A percentile compares a stretch with the other conserved stretches of the same genome.
phyloP scores from a whole-genome alignment of 2,329 filamentous ascomycete genomes.

The Fusarium irregulare region DNA sequence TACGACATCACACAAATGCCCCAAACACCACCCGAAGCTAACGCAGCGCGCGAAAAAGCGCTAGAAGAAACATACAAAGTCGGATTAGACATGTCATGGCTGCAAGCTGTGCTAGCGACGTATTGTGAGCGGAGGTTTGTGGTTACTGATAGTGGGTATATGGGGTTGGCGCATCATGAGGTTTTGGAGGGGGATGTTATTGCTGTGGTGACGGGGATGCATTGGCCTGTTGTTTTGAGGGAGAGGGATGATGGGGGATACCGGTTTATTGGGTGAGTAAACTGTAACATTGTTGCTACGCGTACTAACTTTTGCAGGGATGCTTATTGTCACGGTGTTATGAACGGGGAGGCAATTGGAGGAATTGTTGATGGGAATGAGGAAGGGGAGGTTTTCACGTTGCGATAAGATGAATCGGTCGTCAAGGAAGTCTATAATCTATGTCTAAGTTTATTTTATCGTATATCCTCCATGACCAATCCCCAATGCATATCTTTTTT shows the following conservation, averaged over 20 bases:
- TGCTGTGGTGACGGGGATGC: slow-evolving; percentile 23
- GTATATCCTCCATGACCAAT: slow-evolving; percentile 13
- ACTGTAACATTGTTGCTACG: not conserved
- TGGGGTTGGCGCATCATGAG: slow-evolving; percentile 35
- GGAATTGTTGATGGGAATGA: not conserved
- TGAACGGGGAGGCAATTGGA: slow-evolving; percentile 27
- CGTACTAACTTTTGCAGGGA: slow-evolving; percentile 24
- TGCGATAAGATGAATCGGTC: not conserved
- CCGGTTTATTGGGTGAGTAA: slow-evolving; percentile 41
- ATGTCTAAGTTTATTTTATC: slow-evolving; percentile 18
- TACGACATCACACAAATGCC: slow-evolving; percentile 13
- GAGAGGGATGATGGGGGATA: slow-evolving; percentile 1
- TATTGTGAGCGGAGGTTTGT: slow-evolving; percentile 35
- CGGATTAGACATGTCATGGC: slow-evolving; percentile 18
- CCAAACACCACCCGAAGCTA: not conserved
- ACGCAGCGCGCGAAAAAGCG: not conserved
- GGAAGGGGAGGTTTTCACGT: not conserved
- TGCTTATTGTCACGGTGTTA: slow-evolving; percentile 36
- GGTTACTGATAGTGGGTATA: slow-evolving; percentile 26
- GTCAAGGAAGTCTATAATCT: slow-evolving; percentile 31
- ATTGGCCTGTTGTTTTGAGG: slow-evolving; percentile 26
- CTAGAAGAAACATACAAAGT: not conserved
- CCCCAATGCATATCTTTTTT: not conserved
- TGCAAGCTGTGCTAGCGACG: not conserved
- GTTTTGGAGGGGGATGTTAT: slow-evolving; percentile 24